Evolutionary conservation across 192 early-diverging fungal species (phyloP).

Genomic region (Obelidium mucronatum): DNA sequence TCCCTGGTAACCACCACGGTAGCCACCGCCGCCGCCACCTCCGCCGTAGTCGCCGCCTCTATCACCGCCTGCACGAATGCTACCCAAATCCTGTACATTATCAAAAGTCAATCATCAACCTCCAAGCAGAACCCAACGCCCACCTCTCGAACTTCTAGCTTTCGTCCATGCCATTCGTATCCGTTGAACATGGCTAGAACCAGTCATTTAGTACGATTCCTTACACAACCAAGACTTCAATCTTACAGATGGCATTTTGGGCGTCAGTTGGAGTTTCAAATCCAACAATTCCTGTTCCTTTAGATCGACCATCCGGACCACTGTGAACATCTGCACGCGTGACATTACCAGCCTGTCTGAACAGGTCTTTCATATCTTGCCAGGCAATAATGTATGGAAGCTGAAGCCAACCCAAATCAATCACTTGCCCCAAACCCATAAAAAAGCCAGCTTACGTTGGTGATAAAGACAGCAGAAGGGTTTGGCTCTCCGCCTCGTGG

Average conservation of each 20-base stretch:
- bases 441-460: constrained; percentile 17
- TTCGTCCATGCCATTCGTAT: constrained; percentile 77
- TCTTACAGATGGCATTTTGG: constrained; percentile 77
- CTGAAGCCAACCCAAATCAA: constrained; percentile 32
- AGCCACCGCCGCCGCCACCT: constrained; percentile 10
- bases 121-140: constrained; percentile 19
- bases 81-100: constrained; percentile 16
- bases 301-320: constrained; percentile 68
- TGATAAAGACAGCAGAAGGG: constrained; percentile 11
- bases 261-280: constrained; percentile 74
- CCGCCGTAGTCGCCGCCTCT: constrained; percentile 20
- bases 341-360: constrained; percentile 75
- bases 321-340: constrained; percentile 73
- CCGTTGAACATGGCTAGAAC: constrained; percentile 79
- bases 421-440: background rate
- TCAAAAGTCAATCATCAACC: constrained; percentile 3
- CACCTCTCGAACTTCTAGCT: constrained; percentile 84
- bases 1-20: constrained; percentile 7
- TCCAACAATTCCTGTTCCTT: constrained; percentile 76
- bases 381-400: constrained; percentile 79
- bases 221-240: too few species aligned
- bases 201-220: too few species aligned
- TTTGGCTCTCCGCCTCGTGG: constrained; percentile 10
- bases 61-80: too few species aligned
- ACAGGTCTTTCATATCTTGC: constrained; percentile 90